Conservation (phyloP, 208 protist species). For the Leishmania turanica region DNA sequence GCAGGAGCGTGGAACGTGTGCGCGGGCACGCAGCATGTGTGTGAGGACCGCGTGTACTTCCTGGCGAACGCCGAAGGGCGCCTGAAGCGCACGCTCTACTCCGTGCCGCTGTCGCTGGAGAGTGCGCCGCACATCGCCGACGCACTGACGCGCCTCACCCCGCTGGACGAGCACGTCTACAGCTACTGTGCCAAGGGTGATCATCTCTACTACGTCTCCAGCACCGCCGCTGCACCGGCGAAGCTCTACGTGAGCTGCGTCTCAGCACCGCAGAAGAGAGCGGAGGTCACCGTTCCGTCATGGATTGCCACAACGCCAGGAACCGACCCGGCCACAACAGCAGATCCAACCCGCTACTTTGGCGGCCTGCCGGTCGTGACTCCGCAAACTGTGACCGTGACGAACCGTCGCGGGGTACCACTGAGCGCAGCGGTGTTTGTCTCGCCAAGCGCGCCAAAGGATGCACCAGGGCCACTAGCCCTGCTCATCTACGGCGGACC, state of each 20-base stretch:
- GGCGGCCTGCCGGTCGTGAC: constrained; percentile 38
- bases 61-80: constrained; percentile 63
- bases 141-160: constrained; percentile 46
- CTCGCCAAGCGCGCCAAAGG: constrained; percentile 29
- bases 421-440: constrained; percentile 74
- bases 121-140: constrained; percentile 23
- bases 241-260: constrained; percentile 44
- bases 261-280: constrained; percentile 15
- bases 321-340: constrained; percentile 4
- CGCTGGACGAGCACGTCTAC: constrained; percentile 58
- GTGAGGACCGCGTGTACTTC: constrained; percentile 52
- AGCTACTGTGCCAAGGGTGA: constrained; percentile 43
- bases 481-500: constrained; percentile 90
- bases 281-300: constrained; percentile 12
- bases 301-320: constrained; percentile 10
- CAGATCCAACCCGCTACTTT: constrained; percentile 18
- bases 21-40: constrained; percentile 25
- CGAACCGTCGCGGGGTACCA: constrained; percentile 67
- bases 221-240: constrained; percentile 41
- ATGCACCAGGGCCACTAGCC: constrained; percentile 49
- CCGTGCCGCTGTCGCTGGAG: constrained; percentile 35
- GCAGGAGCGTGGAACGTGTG: constrained; percentile 73
- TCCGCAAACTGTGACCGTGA: constrained; percentile 56
- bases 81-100: constrained; percentile 59
- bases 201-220: constrained; percentile 58